A percentile compares a stretch with the other conserved stretches of the same genome.
These are phyloP conservation scores for Corniculantispora saksenae DNA, from an alignment of 2,329 filamentous ascomycete species.

Conservation along the genomic window DNA sequence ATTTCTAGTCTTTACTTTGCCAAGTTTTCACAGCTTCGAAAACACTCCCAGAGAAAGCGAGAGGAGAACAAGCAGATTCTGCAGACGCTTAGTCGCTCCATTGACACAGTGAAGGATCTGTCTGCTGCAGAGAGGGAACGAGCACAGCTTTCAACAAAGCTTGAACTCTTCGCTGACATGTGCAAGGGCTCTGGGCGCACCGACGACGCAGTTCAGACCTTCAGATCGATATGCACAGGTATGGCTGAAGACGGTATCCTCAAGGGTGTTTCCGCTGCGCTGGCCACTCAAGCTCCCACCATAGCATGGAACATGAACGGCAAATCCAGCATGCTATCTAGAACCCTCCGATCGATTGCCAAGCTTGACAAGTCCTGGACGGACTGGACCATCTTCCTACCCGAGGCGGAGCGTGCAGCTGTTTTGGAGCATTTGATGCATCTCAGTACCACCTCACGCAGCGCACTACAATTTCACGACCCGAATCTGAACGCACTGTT, in stretches of 20 bases:
- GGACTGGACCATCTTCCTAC: constrained; percentile 57
- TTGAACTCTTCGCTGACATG: constrained; percentile 66
- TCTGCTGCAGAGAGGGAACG: constrained; percentile 56
- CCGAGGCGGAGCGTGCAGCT: constrained; percentile 54
- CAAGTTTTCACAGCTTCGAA: constrained; percentile 55
- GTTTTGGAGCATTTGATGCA: constrained; percentile 63
- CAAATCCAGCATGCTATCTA: constrained; percentile 54
- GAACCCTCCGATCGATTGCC: constrained; percentile 60
- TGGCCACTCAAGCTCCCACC: constrained; percentile 51
- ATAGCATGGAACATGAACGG: constrained; percentile 55
- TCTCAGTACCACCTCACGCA: constrained; percentile 41
- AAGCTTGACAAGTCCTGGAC: constrained; percentile 59
- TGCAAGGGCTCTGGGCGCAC: constrained; percentile 54
- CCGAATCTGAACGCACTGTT: constrained; percentile 49
- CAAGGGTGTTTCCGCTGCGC: constrained; percentile 49
- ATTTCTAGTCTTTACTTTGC: constrained; percentile 73
- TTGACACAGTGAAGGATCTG: constrained; percentile 61
- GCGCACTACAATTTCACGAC: constrained; percentile 44
- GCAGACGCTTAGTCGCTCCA: constrained; percentile 62
- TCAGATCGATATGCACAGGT: constrained; percentile 61
- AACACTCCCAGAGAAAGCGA: constrained; percentile 41
- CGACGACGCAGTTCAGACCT: constrained; percentile 59
- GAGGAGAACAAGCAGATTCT: constrained; percentile 45
- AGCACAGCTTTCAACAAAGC: constrained; percentile 62
- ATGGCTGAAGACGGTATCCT: constrained; percentile 61